Evolutionary conservation across 352 stramenopile species (phyloP).

Genomic region (Plasmopara muralis): DNA sequence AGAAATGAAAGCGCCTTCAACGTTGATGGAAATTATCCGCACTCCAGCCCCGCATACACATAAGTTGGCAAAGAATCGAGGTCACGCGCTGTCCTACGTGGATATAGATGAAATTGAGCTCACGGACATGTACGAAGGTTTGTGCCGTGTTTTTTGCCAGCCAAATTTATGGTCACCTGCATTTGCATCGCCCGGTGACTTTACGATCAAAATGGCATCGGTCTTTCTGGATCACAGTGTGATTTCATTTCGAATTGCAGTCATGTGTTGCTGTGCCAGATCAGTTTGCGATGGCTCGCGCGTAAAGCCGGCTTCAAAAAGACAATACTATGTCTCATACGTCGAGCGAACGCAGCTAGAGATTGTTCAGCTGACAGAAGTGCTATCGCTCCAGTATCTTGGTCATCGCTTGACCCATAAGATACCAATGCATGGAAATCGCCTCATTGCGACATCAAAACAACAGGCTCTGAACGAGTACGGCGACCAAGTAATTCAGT

Average conservation of each 20-base stretch:
- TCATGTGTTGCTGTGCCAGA: conserved; percentile 51
- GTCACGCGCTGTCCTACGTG: conserved; percentile 13
- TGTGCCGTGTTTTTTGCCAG: conserved; percentile 62
- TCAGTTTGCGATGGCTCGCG: conserved; percentile 42
- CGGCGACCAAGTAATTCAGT: conserved; percentile 42
- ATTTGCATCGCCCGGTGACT: conserved; percentile 69
- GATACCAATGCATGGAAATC: conserved; percentile 29
- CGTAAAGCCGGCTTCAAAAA: conserved; percentile 32
- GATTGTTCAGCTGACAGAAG: conserved; percentile 43
- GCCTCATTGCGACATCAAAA: conserved; percentile 25
- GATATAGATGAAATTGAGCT: conserved; percentile 58
- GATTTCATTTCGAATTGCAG: conserved; percentile 41
- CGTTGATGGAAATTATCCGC: conserved; percentile 23
- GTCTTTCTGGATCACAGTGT: conserved; percentile 36
- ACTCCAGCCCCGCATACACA: conserved; percentile 11
- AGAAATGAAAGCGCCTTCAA: conserved; percentile 1
- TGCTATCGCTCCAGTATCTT: conserved; percentile 55
- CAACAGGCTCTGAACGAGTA: conserved; percentile 47
- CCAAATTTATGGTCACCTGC: conserved; percentile 61
- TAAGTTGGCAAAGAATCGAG: conserved; percentile 17
- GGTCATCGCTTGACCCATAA: conserved; percentile 55
- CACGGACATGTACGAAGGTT: conserved; percentile 52
- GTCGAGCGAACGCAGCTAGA: conserved; percentile 50
- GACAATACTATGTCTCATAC: conserved; percentile 64
- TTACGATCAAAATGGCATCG: conserved; percentile 62